A percentile compares a stretch with the other conserved stretches of the same genome.
phyloP scores from a whole-genome alignment of 805 yeast genomes.

The Jamesozyma spencerorum region DNA sequence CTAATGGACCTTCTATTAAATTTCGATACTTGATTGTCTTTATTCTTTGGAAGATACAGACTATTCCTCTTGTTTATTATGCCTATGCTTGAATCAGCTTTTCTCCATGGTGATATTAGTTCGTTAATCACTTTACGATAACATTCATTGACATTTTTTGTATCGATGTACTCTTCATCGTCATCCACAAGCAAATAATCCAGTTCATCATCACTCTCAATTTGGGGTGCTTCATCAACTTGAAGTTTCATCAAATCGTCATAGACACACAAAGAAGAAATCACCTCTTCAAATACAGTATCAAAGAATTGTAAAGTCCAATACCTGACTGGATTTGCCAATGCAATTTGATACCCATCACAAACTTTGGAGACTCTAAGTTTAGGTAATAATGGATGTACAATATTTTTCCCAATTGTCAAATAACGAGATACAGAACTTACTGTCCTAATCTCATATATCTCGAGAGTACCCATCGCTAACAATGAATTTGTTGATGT shows the following conservation, averaged over 20 bases:
- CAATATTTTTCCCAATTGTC: slow-evolving; percentile 32
- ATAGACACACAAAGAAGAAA: slow-evolving; percentile 14
- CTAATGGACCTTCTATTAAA: slow-evolving; percentile 7
- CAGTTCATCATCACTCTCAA: slow-evolving; percentile 13
- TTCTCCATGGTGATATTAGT: slow-evolving; percentile 7
- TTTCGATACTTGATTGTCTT: background rate
- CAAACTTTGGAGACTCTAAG: slow-evolving; percentile 44
- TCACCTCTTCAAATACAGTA: slow-evolving; percentile 27
- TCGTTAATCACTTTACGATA: slow-evolving; percentile 16
- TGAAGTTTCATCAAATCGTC: background rate
- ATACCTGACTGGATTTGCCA: slow-evolving; percentile 66
- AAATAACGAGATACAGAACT: slow-evolving; percentile 19
- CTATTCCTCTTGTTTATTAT: slow-evolving; percentile 3
- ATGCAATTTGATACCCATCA: slow-evolving; percentile 43
- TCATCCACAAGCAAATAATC: slow-evolving; percentile 11
- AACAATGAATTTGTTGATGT: slow-evolving; percentile 13
- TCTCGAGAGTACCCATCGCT: slow-evolving; percentile 25
- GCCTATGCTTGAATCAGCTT: background rate
- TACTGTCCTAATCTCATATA: slow-evolving; percentile 18
- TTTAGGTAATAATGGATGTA: slow-evolving; percentile 66
- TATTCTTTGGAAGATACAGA: slow-evolving; percentile 3
- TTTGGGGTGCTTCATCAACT: slow-evolving; percentile 1
- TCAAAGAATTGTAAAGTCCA: slow-evolving; percentile 45
- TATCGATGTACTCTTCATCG: background rate
- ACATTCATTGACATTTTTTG: slow-evolving; percentile 1